phyloP scores from a whole-genome alignment of 495 filamentous ascomycete genomes.

The Xanthoparmelia taractica region DNA sequence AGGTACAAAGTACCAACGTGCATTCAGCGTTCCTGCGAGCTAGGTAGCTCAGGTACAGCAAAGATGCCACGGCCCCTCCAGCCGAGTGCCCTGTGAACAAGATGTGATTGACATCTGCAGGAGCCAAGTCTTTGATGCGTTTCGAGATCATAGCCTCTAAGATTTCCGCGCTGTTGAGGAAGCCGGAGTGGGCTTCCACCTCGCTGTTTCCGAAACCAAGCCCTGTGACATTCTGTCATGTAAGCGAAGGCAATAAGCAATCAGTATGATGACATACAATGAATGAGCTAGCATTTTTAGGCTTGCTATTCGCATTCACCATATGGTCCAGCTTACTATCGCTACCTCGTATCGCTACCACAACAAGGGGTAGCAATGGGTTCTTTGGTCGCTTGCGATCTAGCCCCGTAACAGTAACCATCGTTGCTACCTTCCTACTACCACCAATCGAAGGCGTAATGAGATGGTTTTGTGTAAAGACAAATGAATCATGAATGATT shows the following conservation, averaged over 20 bases:
- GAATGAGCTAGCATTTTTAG: not conserved
- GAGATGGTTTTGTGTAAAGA: no score
- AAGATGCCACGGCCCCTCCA: constrained; percentile 3
- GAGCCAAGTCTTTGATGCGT: not conserved
- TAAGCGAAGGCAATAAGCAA: no score
- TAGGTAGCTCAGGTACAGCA: constrained; percentile 3
- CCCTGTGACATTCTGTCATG: no score
- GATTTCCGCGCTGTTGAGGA: not conserved
- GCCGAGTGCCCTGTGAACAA: constrained; percentile 7
- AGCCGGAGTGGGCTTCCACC: not conserved
- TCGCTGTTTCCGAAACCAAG: not conserved
- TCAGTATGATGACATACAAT: no score
- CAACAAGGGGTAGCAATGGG: not conserved
- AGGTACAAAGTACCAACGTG: not conserved
- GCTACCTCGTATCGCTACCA: not conserved
- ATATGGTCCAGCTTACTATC: constrained; percentile 1
- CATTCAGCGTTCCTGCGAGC: not conserved
- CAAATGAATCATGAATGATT: no score
- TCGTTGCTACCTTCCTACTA: not conserved
- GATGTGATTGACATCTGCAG: not conserved
- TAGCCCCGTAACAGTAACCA: not conserved
- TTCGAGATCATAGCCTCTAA: not conserved
- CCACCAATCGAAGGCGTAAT: not conserved
- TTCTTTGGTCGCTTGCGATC: no score
- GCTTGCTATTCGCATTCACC: constrained; percentile 8